Evolutionary conservation across 1,139 yeast genomes (phyloP).

Genomic region (Sugiyamaella pinicola): DNA sequence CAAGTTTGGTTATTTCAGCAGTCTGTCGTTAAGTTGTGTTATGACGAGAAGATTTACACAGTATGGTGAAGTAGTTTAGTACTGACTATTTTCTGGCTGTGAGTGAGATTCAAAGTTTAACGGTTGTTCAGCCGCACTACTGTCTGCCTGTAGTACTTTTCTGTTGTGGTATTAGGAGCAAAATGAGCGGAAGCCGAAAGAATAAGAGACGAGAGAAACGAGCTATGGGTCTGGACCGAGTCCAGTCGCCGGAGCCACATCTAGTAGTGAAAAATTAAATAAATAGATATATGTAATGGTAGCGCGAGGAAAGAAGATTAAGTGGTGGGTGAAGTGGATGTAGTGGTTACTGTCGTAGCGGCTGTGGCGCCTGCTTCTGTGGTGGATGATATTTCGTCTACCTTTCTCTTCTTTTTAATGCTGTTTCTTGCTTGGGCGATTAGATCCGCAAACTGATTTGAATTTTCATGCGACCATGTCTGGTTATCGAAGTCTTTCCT

Average conservation of each 20-base stretch:
- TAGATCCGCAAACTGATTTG: slow-evolving; percentile 55
- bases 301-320: not conserved
- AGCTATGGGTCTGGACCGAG: not conserved
- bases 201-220: not conserved
- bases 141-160: no score
- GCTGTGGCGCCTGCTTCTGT: not conserved
- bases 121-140: not conserved
- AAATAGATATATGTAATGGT: not conserved
- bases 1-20: no score
- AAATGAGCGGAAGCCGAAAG: not conserved
- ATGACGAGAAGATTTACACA: no score
- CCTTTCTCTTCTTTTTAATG: slow-evolving; percentile 1
- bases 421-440: slow-evolving; percentile 50
- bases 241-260: not conserved
- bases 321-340: not conserved
- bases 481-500: slow-evolving; percentile 46
- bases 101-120: not conserved
- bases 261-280: not conserved
- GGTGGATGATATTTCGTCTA: not conserved
- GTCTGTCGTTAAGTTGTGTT: no score
- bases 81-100: not conserved
- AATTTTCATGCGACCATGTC: slow-evolving; percentile 56
- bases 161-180: no score
- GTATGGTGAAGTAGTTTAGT: not conserved
- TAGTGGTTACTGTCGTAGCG: not conserved